Evolutionary conservation across 148 eudicot genomes (phyloP).

Genomic region (Dianthus caryophyllus): DNA sequence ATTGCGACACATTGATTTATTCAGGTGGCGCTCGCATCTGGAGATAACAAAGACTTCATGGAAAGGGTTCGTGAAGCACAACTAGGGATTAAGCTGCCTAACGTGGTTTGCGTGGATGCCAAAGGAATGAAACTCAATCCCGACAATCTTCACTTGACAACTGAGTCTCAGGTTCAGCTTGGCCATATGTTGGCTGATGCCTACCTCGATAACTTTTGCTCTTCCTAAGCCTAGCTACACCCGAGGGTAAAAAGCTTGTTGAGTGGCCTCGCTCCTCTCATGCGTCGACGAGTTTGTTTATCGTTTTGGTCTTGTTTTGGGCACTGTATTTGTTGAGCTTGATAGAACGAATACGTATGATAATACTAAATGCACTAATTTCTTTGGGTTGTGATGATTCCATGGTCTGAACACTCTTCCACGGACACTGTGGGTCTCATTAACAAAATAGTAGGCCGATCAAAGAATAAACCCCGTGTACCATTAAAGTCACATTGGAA

Average conservation of each 20-base stretch:
- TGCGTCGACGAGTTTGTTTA: slow-evolving; percentile 7
- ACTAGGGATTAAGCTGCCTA: slow-evolving; percentile 52
- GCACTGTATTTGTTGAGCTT: too few relatives aligned
- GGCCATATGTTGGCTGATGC: slow-evolving; percentile 71
- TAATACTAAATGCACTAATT: too few relatives aligned
- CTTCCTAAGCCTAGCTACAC: neutral
- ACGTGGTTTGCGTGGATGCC: slow-evolving; percentile 82
- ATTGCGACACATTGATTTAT: neutral
- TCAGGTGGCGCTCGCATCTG: slow-evolving; percentile 89
- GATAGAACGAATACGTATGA: too few relatives aligned
- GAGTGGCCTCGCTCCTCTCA: neutral
- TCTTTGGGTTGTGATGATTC: too few relatives aligned
- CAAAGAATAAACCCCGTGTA: too few relatives aligned
- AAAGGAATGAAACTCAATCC: slow-evolving; percentile 60
- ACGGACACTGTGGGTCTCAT: too few relatives aligned
- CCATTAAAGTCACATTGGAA: too few relatives aligned
- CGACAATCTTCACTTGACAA: slow-evolving; percentile 66
- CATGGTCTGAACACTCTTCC: too few relatives aligned
- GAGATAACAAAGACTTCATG: slow-evolving; percentile 44
- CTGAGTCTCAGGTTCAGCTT: slow-evolving; percentile 64
- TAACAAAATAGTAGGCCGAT: too few relatives aligned
- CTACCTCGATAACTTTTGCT: slow-evolving; percentile 49
- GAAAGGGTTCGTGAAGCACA: slow-evolving; percentile 63
- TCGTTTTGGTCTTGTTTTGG: slow-evolving; percentile 18
- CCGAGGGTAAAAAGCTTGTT: slow-evolving; percentile 2